Conservation (phyloP, 1,139 yeast genomes). For the Candida sanyaensis region DNA sequence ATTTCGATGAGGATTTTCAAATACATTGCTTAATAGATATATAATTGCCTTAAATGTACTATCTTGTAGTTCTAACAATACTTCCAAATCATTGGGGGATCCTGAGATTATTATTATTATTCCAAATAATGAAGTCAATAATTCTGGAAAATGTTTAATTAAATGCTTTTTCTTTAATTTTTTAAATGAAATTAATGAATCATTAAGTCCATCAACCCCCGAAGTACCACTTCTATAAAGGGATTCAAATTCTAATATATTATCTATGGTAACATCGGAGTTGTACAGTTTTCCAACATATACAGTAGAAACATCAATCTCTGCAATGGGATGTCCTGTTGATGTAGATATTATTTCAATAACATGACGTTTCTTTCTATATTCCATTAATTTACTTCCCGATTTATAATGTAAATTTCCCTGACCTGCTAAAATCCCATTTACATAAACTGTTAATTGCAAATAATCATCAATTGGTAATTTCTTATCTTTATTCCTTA, state of each 20-base stretch:
- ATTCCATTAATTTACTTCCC: conserved; percentile 44
- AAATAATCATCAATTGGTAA: conserved; percentile 54
- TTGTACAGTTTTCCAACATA: conserved; percentile 74
- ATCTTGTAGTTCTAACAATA: conserved; percentile 35
- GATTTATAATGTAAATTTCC: conserved; percentile 46
- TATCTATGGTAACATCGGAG: conserved; percentile 58
- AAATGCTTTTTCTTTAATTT: conserved; percentile 49
- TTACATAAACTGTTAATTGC: conserved; percentile 57
- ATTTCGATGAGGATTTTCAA: conserved; percentile 68
- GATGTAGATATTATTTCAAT: conserved; percentile 37
- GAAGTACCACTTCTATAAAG: conserved; percentile 42
- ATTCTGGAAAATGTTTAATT: conserved; percentile 57
- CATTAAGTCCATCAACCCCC: conserved; percentile 47
- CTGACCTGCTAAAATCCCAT: conserved; percentile 64
- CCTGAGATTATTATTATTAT: conserved; percentile 37
- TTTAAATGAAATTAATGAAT: conserved; percentile 40
- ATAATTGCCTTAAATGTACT: conserved; percentile 56
- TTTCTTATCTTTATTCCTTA: conserved; percentile 32
- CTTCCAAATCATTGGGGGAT: conserved; percentile 20
- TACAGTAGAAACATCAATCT: conserved; percentile 58
- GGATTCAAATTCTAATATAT: conserved; percentile 57
- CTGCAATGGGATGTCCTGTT: conserved; percentile 45
- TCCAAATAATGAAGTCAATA: conserved; percentile 43
- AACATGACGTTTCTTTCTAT: conserved; percentile 34
- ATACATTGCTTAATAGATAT: conserved; percentile 59